phyloP scores from a whole-genome alignment of 164 flowering plant genomes.

The Stephania japonica region DNA sequence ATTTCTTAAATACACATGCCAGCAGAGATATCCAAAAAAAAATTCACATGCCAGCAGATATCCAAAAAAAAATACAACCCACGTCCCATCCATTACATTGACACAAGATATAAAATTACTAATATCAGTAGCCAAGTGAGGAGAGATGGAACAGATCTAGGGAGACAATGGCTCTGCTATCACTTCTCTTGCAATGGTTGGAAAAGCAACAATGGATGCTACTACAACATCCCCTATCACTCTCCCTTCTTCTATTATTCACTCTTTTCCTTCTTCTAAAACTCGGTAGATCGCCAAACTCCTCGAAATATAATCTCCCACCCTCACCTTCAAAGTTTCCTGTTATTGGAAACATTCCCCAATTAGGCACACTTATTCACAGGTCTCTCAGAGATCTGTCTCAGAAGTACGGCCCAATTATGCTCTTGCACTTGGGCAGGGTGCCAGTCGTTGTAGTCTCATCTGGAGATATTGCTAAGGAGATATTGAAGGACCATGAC shows the following conservation, averaged over 20 bases:
- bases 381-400: constrained; percentile 6
- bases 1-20: too few species aligned
- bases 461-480: constrained; percentile 1
- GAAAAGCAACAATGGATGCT: neutral
- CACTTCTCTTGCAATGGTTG: neutral
- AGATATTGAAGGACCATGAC: constrained; percentile 8
- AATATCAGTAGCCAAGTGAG: too few species aligned
- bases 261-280: neutral
- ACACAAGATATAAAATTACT: too few species aligned
- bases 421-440: constrained; percentile 7
- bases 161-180: neutral
- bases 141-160: too few species aligned
- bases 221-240: neutral
- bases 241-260: constrained; percentile 1
- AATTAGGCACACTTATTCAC: constrained; percentile 5
- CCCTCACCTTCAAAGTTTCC: constrained; percentile 12
- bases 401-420: constrained; percentile 6
- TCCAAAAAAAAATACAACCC: too few species aligned
- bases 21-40: too few species aligned
- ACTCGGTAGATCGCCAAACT: neutral
- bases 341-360: constrained; percentile 13
- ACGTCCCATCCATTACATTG: too few species aligned
- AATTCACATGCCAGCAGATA: too few species aligned
- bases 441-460: constrained; percentile 2
- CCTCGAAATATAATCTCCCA: constrained; percentile 1